These are phyloP conservation scores for Purpureocillium takamizusanense DNA, from an alignment of 2,329 filamentous ascomycete genomes.

Conservation along the genomic window DNA sequence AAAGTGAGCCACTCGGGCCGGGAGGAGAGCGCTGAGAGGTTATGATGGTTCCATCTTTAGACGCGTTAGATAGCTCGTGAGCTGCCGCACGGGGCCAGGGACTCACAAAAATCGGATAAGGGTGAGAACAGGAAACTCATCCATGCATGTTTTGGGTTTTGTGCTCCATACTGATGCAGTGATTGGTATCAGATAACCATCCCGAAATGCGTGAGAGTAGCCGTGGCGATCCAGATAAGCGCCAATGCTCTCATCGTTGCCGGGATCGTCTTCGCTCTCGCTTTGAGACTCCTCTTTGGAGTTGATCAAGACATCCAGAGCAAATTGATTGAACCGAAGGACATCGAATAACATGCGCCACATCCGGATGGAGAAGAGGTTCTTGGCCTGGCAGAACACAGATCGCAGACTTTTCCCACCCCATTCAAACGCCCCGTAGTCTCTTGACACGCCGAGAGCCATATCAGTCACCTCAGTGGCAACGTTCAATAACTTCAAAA, in stretches of 20 bases:
- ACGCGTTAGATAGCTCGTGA: constrained; percentile 11
- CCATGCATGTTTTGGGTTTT: constrained; percentile 61
- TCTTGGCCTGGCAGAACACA: constrained; percentile 62
- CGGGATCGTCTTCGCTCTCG: too few species aligned
- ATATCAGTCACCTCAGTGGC: constrained; percentile 58
- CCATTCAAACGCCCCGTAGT: constrained; percentile 71
- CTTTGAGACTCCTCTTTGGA: constrained; percentile 21
- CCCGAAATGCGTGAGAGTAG: constrained; percentile 69
- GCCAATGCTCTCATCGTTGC: too few species aligned
- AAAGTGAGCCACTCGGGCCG: constrained; percentile 51
- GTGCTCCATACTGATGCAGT: constrained; percentile 76
- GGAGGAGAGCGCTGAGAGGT: constrained; percentile 54
- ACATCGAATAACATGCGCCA: constrained; percentile 84
- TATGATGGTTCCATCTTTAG: constrained; percentile 65
- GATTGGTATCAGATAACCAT: constrained; percentile 78
- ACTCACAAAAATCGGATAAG: constrained; percentile 66
- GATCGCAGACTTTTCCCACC: constrained; percentile 54
- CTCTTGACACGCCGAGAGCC: constrained; percentile 69
- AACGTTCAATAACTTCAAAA: too few species aligned
- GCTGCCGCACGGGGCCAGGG: not conserved
- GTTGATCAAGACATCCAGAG: constrained; percentile 57
- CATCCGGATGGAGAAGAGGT: constrained; percentile 58
- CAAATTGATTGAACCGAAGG: constrained; percentile 74
- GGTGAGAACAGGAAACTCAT: constrained; percentile 66
- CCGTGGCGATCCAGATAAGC: constrained; percentile 32